phyloP scores from a whole-genome alignment of 2,329 filamentous ascomycete species.

The Cercospora sojina region DNA sequence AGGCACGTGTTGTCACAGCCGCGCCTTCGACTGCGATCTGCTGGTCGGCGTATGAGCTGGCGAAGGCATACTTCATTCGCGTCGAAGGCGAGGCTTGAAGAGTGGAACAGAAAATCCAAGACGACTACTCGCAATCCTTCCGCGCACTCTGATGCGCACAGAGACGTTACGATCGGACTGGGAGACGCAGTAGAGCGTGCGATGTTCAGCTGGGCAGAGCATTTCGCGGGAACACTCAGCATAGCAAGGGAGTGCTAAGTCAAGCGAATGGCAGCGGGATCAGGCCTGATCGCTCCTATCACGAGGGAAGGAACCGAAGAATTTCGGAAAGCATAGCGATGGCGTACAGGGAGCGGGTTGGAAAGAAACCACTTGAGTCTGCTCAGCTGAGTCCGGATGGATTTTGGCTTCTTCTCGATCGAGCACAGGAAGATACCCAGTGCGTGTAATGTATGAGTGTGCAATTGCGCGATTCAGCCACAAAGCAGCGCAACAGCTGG shows the following conservation, averaged over 20 bases:
- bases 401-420: background rate
- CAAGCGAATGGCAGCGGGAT: background rate
- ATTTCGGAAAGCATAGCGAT: background rate
- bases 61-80: slow-evolving; percentile 64
- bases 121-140: background rate
- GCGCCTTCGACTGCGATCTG: slow-evolving; percentile 99
- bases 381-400: background rate
- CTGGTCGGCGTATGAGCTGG: slow-evolving; percentile 77
- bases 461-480: background rate
- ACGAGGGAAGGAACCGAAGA: background rate
- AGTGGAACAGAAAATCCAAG: background rate
- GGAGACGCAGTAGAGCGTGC: background rate
- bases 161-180: background rate
- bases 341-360: background rate
- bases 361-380: background rate
- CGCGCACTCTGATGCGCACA: background rate
- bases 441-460: background rate
- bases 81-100: slow-evolving; percentile 35
- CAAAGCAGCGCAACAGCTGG: background rate
- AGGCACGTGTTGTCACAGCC: slow-evolving; percentile 87
- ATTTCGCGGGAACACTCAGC: background rate
- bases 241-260: background rate
- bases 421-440: background rate
- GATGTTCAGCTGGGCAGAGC: background rate
- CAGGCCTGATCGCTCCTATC: background rate